A percentile compares a stretch with the other conserved stretches of the same genome.
phyloP scores from a whole-genome alignment of 2,329 filamentous ascomycete genomes.

The Colletotrichum orchidophilum region DNA sequence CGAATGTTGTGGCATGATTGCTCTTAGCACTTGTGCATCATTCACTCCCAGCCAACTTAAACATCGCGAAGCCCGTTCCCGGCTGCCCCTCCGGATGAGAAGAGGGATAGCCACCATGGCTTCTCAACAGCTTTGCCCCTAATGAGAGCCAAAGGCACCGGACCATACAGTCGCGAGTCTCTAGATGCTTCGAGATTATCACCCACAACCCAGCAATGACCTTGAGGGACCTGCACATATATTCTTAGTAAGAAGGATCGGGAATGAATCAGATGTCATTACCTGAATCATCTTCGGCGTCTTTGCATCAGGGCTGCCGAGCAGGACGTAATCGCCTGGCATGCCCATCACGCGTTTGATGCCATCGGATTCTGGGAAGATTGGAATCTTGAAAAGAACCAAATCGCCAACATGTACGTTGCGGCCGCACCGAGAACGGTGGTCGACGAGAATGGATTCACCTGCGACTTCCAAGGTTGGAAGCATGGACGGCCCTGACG shows the following conservation, averaged over 20 bases:
- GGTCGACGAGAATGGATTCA: conserved; percentile 75
- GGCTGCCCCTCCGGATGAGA: neutral
- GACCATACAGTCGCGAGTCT: conserved; percentile 88
- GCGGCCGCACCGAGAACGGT: conserved; percentile 74
- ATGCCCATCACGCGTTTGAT: conserved; percentile 84
- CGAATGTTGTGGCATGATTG: neutral
- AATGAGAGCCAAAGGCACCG: conserved; percentile 85
- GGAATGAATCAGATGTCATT: conserved; percentile 22
- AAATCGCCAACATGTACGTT: conserved; percentile 80
- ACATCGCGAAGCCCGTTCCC: conserved; percentile 52
- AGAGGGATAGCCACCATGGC: conserved; percentile 57
- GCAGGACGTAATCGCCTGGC: conserved; percentile 79
- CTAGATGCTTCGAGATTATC: conserved; percentile 87
- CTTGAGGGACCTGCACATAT: conserved; percentile 77
- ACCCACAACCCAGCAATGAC: conserved; percentile 90
- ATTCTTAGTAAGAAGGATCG: neutral
- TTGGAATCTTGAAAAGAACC: conserved; percentile 80
- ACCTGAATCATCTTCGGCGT: conserved; percentile 71
- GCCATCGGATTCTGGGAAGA: conserved; percentile 65
- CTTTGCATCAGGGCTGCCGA: conserved; percentile 66
- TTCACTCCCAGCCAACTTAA: conserved; percentile 26
- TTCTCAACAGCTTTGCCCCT: conserved; percentile 82
- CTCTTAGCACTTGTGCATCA: neutral
- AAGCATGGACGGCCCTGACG: conserved; percentile 85
- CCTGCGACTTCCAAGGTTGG: conserved; percentile 78